These are phyloP conservation scores for Rosa multiflora DNA, from an alignment of 306 rosid species.

Conservation along the genomic window DNA sequence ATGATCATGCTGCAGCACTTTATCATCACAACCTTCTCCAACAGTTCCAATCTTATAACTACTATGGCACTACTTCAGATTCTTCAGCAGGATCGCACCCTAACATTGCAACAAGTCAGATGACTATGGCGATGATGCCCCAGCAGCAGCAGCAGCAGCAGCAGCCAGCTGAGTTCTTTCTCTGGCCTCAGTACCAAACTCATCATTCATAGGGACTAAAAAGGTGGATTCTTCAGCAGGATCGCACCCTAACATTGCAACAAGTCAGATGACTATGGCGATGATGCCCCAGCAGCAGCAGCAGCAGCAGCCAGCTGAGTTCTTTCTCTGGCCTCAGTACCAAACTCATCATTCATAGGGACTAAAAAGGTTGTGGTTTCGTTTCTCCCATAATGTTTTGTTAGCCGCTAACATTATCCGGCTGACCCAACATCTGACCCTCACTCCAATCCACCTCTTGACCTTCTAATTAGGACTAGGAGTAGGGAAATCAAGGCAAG, in stretches of 20 bases:
- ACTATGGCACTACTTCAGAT: constrained; percentile 35
- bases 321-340: constrained; percentile 73
- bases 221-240: constrained; percentile 25
- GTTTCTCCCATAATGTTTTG: constrained; percentile 19
- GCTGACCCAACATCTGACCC: constrained; percentile 57
- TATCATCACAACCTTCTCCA: constrained; percentile 73
- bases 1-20: constrained; percentile 47
- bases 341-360: constrained; percentile 54
- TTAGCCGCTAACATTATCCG: constrained; percentile 46
- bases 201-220: constrained; percentile 38
- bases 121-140: constrained; percentile 23
- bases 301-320: constrained; percentile 59
- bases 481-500: constrained; percentile 18
- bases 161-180: constrained; percentile 62
- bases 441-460: constrained; percentile 40
- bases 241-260: constrained; percentile 16
- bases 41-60: constrained; percentile 48
- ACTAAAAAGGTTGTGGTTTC: not conserved
- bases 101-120: constrained; percentile 23
- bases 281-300: constrained; percentile 12
- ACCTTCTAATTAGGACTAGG: constrained; percentile 38
- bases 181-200: constrained; percentile 78
- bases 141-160: constrained; percentile 27
- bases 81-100: constrained; percentile 23
- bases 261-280: constrained; percentile 30